A percentile compares a stretch with the other conserved stretches of the same genome.
phyloP scores from a whole-genome alignment of 805 yeast genomes.

The Saccharomycopsis sp. region DNA sequence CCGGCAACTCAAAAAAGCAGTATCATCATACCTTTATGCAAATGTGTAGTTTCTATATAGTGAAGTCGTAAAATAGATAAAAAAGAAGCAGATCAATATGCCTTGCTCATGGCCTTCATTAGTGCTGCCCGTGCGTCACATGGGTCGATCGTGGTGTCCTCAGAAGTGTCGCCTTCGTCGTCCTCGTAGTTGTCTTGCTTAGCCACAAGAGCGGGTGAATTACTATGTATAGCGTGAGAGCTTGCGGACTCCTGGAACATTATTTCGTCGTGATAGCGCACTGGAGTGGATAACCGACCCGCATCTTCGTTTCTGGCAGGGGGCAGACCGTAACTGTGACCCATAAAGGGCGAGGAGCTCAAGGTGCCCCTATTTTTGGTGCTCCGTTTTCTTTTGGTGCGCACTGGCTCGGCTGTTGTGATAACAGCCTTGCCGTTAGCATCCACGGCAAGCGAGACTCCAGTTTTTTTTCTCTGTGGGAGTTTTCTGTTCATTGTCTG shows the following conservation, averaged over 20 bases:
- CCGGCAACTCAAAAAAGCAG: no score
- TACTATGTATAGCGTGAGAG: not conserved
- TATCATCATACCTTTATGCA: not conserved
- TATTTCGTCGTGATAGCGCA: not conserved
- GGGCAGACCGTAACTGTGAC: not conserved
- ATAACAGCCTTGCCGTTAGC: constrained; percentile 5
- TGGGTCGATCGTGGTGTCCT: constrained; percentile 7
- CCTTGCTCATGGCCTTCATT: constrained; percentile 11
- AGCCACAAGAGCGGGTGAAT: not conserved
- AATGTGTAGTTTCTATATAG: not conserved
- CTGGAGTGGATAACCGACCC: not conserved
- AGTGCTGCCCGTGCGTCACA: constrained; percentile 19
- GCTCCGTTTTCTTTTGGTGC: not conserved
- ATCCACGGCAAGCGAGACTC: constrained; percentile 1
- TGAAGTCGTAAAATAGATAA: not conserved
- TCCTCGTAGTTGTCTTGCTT: not conserved
- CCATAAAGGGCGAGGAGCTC: constrained; percentile 13
- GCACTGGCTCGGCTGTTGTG: not conserved
- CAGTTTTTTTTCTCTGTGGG: not conserved
- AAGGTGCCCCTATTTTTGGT: not conserved
- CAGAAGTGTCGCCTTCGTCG: constrained; percentile 7
- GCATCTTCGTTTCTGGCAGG: not conserved
- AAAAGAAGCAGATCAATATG: not conserved
- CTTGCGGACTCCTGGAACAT: not conserved
- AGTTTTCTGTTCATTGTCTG: not conserved